Conservation (phyloP, 164 flowering plant genomes). For the Chimonanthus praecox region DNA sequence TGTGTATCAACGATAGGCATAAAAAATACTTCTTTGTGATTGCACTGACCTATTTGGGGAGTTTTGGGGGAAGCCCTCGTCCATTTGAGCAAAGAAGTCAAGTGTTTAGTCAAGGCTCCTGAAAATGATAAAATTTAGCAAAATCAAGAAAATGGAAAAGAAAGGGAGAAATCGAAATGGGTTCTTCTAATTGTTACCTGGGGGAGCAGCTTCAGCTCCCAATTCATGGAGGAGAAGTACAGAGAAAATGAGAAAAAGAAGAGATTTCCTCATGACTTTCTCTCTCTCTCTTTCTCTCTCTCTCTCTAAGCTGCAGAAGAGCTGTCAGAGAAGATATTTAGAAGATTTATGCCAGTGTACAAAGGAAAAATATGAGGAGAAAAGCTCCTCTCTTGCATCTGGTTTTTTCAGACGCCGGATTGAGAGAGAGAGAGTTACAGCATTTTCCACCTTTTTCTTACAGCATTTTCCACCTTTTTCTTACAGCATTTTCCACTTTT, state of each 20-base stretch:
- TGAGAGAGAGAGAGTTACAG: not conserved
- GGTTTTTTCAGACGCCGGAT: not conserved
- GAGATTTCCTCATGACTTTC: constrained; percentile 36
- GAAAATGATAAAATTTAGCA: constrained; percentile 6
- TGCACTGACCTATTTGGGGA: constrained; percentile 55
- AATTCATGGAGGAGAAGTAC: constrained; percentile 24
- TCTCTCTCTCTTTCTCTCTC: not conserved
- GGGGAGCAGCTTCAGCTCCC: constrained; percentile 71
- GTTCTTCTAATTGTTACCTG: constrained; percentile 28
- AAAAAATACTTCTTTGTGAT: not conserved
- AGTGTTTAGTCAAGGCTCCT: constrained; percentile 73
- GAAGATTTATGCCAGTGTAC: not conserved
- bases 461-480: not conserved
- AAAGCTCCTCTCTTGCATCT: not conserved
- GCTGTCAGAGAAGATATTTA: not conserved
- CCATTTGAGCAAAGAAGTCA: constrained; percentile 78
- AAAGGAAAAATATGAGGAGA: not conserved
- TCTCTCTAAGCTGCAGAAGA: not conserved
- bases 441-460: not conserved
- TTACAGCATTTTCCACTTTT: not conserved
- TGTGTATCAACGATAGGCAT: not conserved
- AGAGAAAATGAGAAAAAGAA: constrained; percentile 27
- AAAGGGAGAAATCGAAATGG: constrained; percentile 11
- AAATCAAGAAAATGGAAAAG: not conserved
- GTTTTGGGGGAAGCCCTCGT: constrained; percentile 61